These are phyloP conservation scores for Tetracentron sinense DNA, from an alignment of 164 flowering plant species.

Conservation along the genomic window DNA sequence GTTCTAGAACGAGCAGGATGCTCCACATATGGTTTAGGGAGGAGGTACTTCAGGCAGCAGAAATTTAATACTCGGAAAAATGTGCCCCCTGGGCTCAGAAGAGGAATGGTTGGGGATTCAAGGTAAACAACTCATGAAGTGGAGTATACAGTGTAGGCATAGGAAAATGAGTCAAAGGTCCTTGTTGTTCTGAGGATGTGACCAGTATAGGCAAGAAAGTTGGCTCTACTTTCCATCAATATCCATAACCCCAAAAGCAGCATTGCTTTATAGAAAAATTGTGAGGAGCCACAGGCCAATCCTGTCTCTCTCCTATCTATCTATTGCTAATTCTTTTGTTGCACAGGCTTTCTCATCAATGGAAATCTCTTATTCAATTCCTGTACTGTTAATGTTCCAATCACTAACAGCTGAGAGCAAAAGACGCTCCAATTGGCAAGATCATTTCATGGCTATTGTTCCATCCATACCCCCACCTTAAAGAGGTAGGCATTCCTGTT, in stretches of 20 bases:
- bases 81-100: constrained; percentile 50
- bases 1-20: constrained; percentile 28
- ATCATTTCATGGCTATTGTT: too few relatives aligned
- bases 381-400: too few relatives aligned
- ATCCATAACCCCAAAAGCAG: constrained; percentile 26
- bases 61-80: constrained; percentile 41
- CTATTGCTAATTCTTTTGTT: constrained; percentile 33
- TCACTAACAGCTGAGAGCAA: too few relatives aligned
- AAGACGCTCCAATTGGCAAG: too few relatives aligned
- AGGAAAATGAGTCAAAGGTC: constrained; percentile 25
- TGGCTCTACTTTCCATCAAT: constrained; percentile 25
- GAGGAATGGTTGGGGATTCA: constrained; percentile 35
- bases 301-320: constrained; percentile 5
- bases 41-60: constrained; percentile 62
- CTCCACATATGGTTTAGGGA: constrained; percentile 40
- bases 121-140: constrained; percentile 33
- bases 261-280: constrained; percentile 30
- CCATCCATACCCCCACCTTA: too few relatives aligned
- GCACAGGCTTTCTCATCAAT: constrained; percentile 8
- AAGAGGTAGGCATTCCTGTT: too few relatives aligned
- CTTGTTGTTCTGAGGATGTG: constrained; percentile 27
- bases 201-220: constrained; percentile 20
- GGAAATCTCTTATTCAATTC: too few relatives aligned
- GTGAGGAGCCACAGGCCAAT: constrained; percentile 12
- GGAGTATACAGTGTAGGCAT: constrained; percentile 23